These are phyloP conservation scores for Solanum appendiculatum DNA, from an alignment of 257 asterid genomes.

Conservation along the genomic window DNA sequence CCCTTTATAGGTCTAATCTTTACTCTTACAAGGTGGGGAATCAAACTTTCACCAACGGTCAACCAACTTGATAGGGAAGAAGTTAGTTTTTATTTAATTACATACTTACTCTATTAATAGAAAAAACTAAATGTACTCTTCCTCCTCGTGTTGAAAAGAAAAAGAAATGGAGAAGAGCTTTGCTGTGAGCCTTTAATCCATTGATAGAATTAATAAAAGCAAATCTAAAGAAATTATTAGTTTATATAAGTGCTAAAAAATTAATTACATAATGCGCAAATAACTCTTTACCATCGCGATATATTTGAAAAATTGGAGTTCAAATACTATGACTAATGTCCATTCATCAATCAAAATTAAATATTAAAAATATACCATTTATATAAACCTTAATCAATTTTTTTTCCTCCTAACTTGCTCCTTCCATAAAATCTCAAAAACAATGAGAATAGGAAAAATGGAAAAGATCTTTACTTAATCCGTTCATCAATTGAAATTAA, in stretches of 20 bases:
- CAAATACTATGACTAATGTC: not conserved
- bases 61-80: not conserved
- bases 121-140: not conserved
- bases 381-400: too few species aligned
- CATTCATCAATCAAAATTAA: too few species aligned
- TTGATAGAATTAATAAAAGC: not conserved
- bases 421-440: too few species aligned
- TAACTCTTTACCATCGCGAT: not conserved
- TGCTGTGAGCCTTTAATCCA: not conserved
- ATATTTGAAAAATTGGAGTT: not conserved
- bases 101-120: not conserved
- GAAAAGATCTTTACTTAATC: too few species aligned
- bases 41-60: not conserved
- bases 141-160: not conserved
- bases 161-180: not conserved
- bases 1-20: not conserved
- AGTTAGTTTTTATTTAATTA: not conserved
- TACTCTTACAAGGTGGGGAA: not conserved
- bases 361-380: too few species aligned
- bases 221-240: not conserved
- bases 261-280: not conserved
- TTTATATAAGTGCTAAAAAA: not conserved
- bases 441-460: too few species aligned
- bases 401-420: too few species aligned
- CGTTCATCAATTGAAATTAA: too few species aligned